phyloP scores from a whole-genome alignment of 2,329 filamentous ascomycete genomes.

The Fusarium compactum region DNA sequence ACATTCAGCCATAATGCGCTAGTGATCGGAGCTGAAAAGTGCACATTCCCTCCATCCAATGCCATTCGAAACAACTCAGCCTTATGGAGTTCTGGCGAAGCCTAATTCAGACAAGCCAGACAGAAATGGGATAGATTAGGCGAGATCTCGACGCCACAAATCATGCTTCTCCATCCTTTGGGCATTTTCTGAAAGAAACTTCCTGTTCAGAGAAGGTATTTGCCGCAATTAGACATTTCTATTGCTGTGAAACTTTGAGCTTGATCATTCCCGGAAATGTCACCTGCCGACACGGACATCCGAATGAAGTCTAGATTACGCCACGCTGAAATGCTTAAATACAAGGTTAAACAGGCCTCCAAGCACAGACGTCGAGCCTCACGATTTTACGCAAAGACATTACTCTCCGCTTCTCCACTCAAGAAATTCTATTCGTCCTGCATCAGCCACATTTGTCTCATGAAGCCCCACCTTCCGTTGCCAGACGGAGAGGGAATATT shows the following conservation, averaged over 20 bases:
- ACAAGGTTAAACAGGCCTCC: slow-evolving; percentile 27
- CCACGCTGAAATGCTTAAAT: slow-evolving; percentile 13
- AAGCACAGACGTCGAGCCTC: slow-evolving; percentile 56
- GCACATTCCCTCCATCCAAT: background rate
- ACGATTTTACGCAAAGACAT: slow-evolving; percentile 63
- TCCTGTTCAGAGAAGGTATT: background rate
- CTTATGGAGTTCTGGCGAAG: slow-evolving; percentile 5
- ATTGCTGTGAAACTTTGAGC: background rate
- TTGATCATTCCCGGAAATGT: background rate
- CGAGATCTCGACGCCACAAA: background rate
- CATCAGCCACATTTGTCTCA: slow-evolving; percentile 71
- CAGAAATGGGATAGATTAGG: background rate
- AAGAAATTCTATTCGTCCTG: slow-evolving; percentile 51
- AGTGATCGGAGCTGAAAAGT: slow-evolving; percentile 14
- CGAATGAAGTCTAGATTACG: background rate
- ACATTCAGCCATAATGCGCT: background rate
- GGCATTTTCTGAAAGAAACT: background rate
- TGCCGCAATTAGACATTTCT: background rate
- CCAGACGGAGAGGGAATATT: slow-evolving; percentile 72
- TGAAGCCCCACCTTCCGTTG: slow-evolving; percentile 79
- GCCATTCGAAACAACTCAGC: slow-evolving; percentile 6
- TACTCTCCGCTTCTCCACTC: slow-evolving; percentile 57
- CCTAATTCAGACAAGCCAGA: background rate
- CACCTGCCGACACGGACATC: background rate
- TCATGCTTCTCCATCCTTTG: background rate